These are phyloP conservation scores for Lodderomyces jiufengensis DNA, from an alignment of 1,139 yeast species.

Conservation along the genomic window DNA sequence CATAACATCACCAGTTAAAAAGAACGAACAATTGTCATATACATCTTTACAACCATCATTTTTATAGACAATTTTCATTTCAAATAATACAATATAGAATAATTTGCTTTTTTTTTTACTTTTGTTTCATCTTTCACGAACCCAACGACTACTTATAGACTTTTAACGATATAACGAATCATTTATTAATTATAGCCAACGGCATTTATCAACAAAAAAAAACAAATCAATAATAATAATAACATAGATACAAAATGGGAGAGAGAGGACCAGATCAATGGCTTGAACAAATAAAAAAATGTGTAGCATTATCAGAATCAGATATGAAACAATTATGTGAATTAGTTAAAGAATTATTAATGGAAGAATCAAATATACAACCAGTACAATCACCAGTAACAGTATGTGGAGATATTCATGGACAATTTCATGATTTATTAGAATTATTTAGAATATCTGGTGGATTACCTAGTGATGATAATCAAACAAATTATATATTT, in stretches of 20 bases:
- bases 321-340: conserved; percentile 98
- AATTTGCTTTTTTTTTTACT: too few species aligned
- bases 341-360: conserved; percentile 76
- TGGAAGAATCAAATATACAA: conserved; percentile 84
- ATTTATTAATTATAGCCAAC: too few species aligned
- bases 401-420: conserved; percentile 98
- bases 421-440: conserved; percentile 91
- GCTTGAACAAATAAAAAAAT: conserved; percentile 90
- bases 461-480: conserved; percentile 68
- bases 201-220: too few species aligned
- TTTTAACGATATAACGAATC: too few species aligned
- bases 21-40: too few species aligned
- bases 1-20: too few species aligned
- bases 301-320: conserved; percentile 82
- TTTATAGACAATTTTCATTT: too few species aligned
- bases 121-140: too few species aligned
- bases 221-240: too few species aligned
- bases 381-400: conserved; percentile 98
- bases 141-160: too few species aligned
- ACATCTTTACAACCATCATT: too few species aligned
- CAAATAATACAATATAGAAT: too few species aligned
- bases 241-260: conserved; percentile 36
- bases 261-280: conserved; percentile 94
- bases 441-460: conserved; percentile 91
- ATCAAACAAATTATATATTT: conserved; percentile 64